Evolutionary conservation across 441 rosid genomes (phyloP).

Genomic region (Pelargonium australe): DNA sequence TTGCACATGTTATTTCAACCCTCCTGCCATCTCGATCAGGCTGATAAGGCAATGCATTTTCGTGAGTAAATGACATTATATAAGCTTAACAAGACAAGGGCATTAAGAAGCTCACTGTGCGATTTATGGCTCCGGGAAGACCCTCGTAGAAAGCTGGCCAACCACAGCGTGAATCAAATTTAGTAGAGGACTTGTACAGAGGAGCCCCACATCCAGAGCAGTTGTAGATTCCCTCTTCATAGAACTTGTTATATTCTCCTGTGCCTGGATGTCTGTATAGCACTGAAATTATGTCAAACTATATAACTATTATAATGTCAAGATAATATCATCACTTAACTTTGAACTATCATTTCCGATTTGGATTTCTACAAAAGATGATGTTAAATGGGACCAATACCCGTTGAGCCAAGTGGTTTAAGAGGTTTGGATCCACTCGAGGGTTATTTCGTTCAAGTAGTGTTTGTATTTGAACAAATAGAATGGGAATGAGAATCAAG

Average conservation of each 20-base stretch:
- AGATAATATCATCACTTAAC: background rate
- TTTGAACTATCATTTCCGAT: background rate
- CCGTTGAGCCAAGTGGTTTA: too few species aligned
- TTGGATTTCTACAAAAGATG: too few species aligned
- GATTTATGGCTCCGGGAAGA: slow-evolving; percentile 75
- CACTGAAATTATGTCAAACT: slow-evolving; percentile 8
- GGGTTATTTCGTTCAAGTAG: too few species aligned
- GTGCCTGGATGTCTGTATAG: slow-evolving; percentile 69
- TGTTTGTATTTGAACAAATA: too few species aligned
- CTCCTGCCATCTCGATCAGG: slow-evolving; percentile 81
- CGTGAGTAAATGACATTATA: background rate
- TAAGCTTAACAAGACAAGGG: background rate
- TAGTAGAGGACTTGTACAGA: slow-evolving; percentile 67
- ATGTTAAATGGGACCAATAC: too few species aligned
- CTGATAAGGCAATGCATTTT: slow-evolving; percentile 32
- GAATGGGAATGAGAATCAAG: too few species aligned
- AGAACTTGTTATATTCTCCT: slow-evolving; percentile 66
- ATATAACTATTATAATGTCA: too few species aligned
- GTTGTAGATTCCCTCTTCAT: slow-evolving; percentile 53
- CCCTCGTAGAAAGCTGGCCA: slow-evolving; percentile 95
- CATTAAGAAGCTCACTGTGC: slow-evolving; percentile 38
- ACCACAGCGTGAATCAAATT: slow-evolving; percentile 83
- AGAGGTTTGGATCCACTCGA: too few species aligned
- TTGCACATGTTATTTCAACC: slow-evolving; percentile 77
- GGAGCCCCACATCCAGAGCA: slow-evolving; percentile 93